Percentiles rank a stretch among this genome's conserved stretches.
These are phyloP conservation scores for Dendrobium huoshanense DNA, from an alignment of 106 monocot genomes.

Conservation along the genomic window DNA sequence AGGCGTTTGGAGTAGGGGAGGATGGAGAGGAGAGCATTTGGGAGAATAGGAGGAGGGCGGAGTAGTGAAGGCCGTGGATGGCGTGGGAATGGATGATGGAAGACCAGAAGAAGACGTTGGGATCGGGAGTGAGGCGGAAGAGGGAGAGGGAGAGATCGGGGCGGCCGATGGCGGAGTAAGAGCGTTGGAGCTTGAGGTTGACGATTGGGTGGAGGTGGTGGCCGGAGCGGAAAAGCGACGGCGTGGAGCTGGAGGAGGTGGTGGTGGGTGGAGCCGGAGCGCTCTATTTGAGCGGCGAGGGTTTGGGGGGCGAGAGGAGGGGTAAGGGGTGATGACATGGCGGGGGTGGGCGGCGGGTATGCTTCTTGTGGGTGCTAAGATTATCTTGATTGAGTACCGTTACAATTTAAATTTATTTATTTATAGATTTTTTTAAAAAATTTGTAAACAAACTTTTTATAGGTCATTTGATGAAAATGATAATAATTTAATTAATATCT, in stretches of 20 bases:
- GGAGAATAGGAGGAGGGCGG: conserved; percentile 49
- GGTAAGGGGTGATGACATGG: background rate
- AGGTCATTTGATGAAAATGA: too few relatives aligned
- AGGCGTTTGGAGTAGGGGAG: conserved; percentile 41
- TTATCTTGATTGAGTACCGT: too few relatives aligned
- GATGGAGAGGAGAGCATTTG: conserved; percentile 33
- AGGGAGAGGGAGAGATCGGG: conserved; percentile 50
- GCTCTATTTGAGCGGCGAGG: conserved; percentile 33
- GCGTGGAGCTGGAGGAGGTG: conserved; percentile 54
- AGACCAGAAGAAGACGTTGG: conserved; percentile 66
- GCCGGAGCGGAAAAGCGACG: conserved; percentile 50
- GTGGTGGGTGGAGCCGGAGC: conserved; percentile 28
- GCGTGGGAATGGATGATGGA: conserved; percentile 62
- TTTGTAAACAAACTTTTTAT: too few relatives aligned
- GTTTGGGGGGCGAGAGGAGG: conserved; percentile 16
- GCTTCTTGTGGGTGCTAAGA: too few relatives aligned
- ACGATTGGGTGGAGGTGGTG: conserved; percentile 43
- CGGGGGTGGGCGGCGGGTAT: too few relatives aligned
- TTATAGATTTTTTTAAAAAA: too few relatives aligned
- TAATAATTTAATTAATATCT: too few relatives aligned
- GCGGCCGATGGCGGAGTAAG: conserved; percentile 48
- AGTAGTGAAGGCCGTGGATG: conserved; percentile 28
- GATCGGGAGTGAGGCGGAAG: conserved; percentile 41
- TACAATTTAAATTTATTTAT: too few relatives aligned
- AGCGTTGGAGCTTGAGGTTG: conserved; percentile 78